phyloP scores from a whole-genome alignment of 2,329 filamentous ascomycete species.

The Lachnellula arida region DNA sequence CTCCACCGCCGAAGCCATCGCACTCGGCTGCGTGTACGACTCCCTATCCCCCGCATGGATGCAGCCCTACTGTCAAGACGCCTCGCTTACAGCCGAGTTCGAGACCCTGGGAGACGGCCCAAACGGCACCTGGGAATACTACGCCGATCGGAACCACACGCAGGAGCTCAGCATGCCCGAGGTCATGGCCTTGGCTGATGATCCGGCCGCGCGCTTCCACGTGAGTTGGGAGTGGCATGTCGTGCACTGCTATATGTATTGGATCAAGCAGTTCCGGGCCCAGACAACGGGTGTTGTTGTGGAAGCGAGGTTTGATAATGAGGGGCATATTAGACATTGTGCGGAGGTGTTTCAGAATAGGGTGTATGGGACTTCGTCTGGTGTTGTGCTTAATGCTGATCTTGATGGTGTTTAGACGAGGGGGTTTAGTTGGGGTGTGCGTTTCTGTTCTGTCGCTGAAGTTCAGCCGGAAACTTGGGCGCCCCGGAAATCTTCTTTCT shows the following conservation, averaged over 20 bases:
- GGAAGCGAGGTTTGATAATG: slow-evolving; percentile 24
- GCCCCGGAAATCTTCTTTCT: too few species aligned
- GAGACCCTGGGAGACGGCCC: slow-evolving; percentile 28
- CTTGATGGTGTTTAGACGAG: not conserved
- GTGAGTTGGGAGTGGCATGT: slow-evolving; percentile 30
- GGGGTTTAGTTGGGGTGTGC: not conserved
- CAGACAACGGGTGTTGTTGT: slow-evolving; percentile 15
- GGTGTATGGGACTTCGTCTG: not conserved
- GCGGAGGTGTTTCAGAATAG: slow-evolving; percentile 7
- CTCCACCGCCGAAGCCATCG: slow-evolving; percentile 26
- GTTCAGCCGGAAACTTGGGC: too few species aligned
- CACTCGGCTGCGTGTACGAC: slow-evolving; percentile 33
- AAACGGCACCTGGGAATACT: slow-evolving; percentile 33
- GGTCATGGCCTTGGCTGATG: slow-evolving; percentile 20
- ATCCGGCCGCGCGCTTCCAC: slow-evolving; percentile 16
- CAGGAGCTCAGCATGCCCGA: slow-evolving; percentile 13
- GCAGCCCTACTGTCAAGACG: slow-evolving; percentile 32
- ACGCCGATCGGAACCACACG: slow-evolving; percentile 26
- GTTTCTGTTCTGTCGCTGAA: not conserved
- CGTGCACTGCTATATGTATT: slow-evolving; percentile 33
- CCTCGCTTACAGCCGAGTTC: slow-evolving; percentile 33
- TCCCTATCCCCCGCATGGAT: slow-evolving; percentile 34
- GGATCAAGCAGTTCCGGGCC: slow-evolving; percentile 28
- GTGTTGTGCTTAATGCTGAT: slow-evolving; percentile 1
- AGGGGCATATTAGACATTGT: slow-evolving; percentile 15